Base-by-base conservation (phyloP, 2,329 filamentous ascomycete species). In the Ophiostoma himal-ulmi region DNA sequence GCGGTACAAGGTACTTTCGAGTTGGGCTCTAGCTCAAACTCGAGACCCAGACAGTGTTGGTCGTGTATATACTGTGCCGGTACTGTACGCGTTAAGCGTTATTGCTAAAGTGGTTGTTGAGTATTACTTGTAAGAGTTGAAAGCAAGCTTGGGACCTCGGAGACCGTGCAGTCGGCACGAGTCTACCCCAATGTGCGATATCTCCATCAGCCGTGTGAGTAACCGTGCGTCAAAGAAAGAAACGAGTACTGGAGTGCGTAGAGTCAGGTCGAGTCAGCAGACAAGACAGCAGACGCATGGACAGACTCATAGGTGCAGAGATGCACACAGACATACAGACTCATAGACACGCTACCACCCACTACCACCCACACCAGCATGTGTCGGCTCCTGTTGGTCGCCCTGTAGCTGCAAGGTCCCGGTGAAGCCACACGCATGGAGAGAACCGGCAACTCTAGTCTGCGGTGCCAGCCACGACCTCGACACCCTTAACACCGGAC, bases 81-180 rank as follows among this genome's bases (percentile, higher is more conserved):
- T 26, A 57, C 52, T 26, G 52, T 57, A 57, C 52, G 52, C 52
- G 52, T 57, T 57, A 57, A 57, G 52, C 52, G 52, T 57, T 22
- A 57, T 57, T 57, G 52, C 48, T 57, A 57, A 57, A 57, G n/a
- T 30, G 17, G 44, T 17, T 48, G 20, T n/a, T 48, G 44, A 20
- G 44, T 20, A 48, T 30, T n/a, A n/a, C n/a, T n/a, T n/a, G n/a
- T n/a, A n/a, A 30, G 26, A 30, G 30, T 44, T 5, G n/a, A 44
- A 10, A 14, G 39, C 10, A 8, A 8, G 14, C 5, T 13, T 8
- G 10, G 10, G 39, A 44, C 17, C n/a, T n/a, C 52, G 52, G 52
- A 57, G 26, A 13, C 52, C 52, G n/a, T 44, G 39, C 39, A n/a
- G 4, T 7, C 26, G 39, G 39, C 8, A 41, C 14, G 39, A 41